Conservation (phyloP, 805 yeast species). For the Saccharomycopsis guyanensis region DNA sequence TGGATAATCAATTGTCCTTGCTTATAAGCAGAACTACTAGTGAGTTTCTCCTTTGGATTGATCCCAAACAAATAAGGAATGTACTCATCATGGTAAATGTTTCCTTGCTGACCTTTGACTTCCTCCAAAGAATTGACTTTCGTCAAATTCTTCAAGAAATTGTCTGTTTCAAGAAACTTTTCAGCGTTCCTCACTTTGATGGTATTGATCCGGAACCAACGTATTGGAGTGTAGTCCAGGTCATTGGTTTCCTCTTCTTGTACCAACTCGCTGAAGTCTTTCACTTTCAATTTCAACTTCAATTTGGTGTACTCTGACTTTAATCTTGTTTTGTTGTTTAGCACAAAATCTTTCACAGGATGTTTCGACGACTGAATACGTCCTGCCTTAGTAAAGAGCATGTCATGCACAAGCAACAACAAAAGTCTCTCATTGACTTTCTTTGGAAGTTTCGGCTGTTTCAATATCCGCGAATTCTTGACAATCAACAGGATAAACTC, state of each 20-base stretch:
- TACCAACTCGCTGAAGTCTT: constrained; percentile 43
- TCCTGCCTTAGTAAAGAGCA: constrained; percentile 65
- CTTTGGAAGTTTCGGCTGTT: constrained; percentile 39
- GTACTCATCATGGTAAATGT: constrained; percentile 62
- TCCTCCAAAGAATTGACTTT: constrained; percentile 40
- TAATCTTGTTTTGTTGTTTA: constrained; percentile 72
- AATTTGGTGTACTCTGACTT: constrained; percentile 75
- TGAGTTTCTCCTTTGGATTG: constrained; percentile 65
- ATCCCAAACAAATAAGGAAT: constrained; percentile 78
- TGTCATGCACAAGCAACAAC: constrained; percentile 69
- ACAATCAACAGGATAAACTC: constrained; percentile 57
- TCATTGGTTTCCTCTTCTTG: constrained; percentile 31
- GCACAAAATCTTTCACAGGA: constrained; percentile 72
- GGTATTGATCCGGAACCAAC: constrained; percentile 76
- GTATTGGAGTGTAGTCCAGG: constrained; percentile 55
- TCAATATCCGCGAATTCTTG: constrained; percentile 58
- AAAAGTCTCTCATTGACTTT: constrained; percentile 48
- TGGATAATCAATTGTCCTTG: constrained; percentile 82
- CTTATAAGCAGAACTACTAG: constrained; percentile 59
- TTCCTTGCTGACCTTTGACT: constrained; percentile 36
- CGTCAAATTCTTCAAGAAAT: constrained; percentile 37
- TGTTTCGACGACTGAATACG: constrained; percentile 86
- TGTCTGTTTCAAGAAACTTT: constrained; percentile 23
- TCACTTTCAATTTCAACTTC: constrained; percentile 64
- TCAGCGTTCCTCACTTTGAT: constrained; percentile 37